Percentiles rank a stretch among this genome's conserved stretches.
Conservation (phyloP, 352 stramenopile genomes). For the Phytopythium chamaehyphon region DNA sequence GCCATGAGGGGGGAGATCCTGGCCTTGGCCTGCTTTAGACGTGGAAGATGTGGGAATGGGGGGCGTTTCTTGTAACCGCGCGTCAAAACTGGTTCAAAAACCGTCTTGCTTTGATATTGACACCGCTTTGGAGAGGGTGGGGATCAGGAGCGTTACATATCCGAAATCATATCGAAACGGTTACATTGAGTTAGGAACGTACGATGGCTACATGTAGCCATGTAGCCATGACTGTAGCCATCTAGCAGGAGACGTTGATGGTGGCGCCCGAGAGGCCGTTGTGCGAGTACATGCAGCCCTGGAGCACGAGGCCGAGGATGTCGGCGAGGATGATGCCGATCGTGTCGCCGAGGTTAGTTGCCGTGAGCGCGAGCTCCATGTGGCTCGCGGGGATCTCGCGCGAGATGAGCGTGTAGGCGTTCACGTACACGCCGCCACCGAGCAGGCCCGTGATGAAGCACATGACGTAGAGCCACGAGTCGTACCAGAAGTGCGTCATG, state of each 20-base stretch:
- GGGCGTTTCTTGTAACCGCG: no score
- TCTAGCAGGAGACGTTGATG: constrained; percentile 53
- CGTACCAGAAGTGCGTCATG: constrained; percentile 81
- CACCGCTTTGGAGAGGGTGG: no score
- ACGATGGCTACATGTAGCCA: no score
- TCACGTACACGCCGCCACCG: constrained; percentile 89
- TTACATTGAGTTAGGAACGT: no score
- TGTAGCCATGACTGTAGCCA: no score
- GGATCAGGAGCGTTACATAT: no score
- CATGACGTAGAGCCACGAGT: constrained; percentile 77
- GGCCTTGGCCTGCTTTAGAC: no score
- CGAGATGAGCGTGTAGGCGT: constrained; percentile 89
- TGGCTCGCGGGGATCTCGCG: constrained; percentile 62
- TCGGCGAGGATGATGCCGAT: constrained; percentile 90
- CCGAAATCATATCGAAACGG: no score
- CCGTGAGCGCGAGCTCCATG: constrained; percentile 87
- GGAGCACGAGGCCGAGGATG: constrained; percentile 83
- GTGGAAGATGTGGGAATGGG: no score
- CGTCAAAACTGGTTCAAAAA: no score
- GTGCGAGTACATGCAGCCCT: constrained; percentile 90
- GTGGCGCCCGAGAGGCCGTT: constrained; percentile 61
- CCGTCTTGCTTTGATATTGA: no score
- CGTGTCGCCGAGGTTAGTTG: constrained; percentile 83
- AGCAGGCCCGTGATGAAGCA: constrained; percentile 88
- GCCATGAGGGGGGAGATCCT: constrained; percentile 10